Base-by-base conservation (phyloP, 768 basidiomycete genomes). In the Gloeopeniophorella convolvens region DNA sequence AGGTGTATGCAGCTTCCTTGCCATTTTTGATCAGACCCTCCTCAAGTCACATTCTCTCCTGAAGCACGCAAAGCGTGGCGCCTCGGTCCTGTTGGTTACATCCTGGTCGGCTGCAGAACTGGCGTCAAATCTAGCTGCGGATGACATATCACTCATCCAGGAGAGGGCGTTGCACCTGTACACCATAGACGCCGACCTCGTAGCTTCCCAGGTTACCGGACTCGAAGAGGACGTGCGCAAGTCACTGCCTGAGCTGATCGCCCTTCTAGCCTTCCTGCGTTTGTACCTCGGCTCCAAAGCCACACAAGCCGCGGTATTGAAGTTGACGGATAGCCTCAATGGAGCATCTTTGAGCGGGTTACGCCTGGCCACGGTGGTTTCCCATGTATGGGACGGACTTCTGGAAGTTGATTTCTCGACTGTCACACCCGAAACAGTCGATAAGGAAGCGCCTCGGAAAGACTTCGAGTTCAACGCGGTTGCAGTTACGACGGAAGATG, bases 181-280 rank as follows among this genome's bases (percentile, higher is more conserved):
- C 63, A 72, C 69, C 31, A 70, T 89, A 51, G 75, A 92, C 60
- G 68, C 79, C 9, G 77, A 75, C 54, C 64, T 66, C 24, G 64
- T 83, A 33, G 78, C 82, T 20, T 65, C 69, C 18, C 67, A 66
- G 24, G 56, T 79, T 20, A 63, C 65, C 2, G 68, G 67, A 16
- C 60, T 63, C 9, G 61, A 65, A n/a, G 63, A 65, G 12, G 51
- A 66, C 4, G 54, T 63, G 8, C 68, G 67, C 48, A 72, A 75
- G 34, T 67, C 71, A 1, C 58, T 78, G 6, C 75, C 85, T 59
- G 73, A 70, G 55, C 66, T 88, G 54, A 62, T 89, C 30, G 76
- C 82, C 35, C 79, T 89, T 59, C 72, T 94, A 24, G 85, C 87
- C 1, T 89, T 97, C 73, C 67, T 97, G 61, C 76, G 89, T 45